These are phyloP conservation scores for Arctium minus DNA, from an alignment of 129 eudicot species.

Conservation along the genomic window DNA sequence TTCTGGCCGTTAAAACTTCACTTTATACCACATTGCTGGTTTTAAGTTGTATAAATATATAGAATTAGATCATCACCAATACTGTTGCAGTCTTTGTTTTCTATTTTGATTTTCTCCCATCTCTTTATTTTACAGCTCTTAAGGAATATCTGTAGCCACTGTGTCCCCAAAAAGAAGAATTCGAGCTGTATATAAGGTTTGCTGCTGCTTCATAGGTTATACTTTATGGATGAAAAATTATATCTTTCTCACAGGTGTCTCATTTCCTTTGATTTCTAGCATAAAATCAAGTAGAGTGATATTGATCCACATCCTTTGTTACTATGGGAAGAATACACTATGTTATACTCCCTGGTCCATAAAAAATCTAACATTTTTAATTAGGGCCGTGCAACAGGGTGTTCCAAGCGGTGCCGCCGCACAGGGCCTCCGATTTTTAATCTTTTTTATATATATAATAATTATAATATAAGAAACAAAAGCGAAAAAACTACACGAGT, in stretches of 20 bases:
- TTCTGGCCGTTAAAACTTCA: constrained; percentile 4
- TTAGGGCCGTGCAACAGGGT: no score
- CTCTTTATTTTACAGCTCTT: neutral
- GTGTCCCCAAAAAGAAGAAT: neutral
- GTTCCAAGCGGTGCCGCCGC: no score
- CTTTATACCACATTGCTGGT: neutral
- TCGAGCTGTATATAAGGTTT: neutral
- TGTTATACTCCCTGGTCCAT: neutral
- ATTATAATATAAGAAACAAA: no score
- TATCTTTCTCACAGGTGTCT: neutral
- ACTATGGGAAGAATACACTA: neutral
- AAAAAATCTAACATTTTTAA: neutral
- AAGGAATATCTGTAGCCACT: neutral
- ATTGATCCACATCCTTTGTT: neutral
- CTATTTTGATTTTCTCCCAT: neutral
- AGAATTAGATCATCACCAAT: neutral
- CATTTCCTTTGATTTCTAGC: neutral
- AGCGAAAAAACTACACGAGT: no score
- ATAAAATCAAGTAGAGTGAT: neutral
- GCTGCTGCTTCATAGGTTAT: neutral
- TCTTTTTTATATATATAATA: no score
- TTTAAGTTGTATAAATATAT: neutral
- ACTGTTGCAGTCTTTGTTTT: neutral
- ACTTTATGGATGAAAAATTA: neutral
- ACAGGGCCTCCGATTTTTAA: no score